These are phyloP conservation scores for Panicum hallii DNA, from an alignment of 202 grass and related monocot species.

Conservation along the genomic window DNA sequence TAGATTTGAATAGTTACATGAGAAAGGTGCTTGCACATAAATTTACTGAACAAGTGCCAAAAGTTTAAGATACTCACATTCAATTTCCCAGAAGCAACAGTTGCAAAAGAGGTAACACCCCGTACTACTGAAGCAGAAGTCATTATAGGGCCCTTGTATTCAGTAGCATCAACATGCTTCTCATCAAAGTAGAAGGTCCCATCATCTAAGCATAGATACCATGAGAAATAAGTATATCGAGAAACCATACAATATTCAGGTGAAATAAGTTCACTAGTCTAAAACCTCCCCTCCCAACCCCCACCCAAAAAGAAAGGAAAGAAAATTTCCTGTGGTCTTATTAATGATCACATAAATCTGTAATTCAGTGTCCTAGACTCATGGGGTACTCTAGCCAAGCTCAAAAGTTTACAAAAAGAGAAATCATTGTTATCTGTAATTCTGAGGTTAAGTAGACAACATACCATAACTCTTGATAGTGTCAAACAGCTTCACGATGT, in stretches of 20 bases:
- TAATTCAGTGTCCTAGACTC: conserved; percentile 1
- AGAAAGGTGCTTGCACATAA: conserved; percentile 18
- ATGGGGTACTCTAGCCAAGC: background rate
- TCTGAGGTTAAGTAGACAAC: conserved; percentile 21
- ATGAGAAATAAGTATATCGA: conserved; percentile 24
- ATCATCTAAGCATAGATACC: conserved; percentile 63
- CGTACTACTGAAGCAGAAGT: conserved; percentile 89
- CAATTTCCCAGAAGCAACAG: conserved; percentile 76
- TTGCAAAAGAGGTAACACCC: conserved; percentile 73
- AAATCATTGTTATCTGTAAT: background rate
- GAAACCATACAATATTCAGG: background rate
- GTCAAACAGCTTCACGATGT: conserved; percentile 89
- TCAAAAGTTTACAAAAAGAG: conserved; percentile 2
- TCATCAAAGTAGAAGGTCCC: conserved; percentile 95
- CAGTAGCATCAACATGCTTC: conserved; percentile 78
- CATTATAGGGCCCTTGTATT: conserved; percentile 87
- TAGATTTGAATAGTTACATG: conserved; percentile 41
- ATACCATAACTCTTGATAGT: conserved; percentile 87
- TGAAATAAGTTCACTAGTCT: background rate
- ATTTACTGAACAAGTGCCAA: conserved; percentile 32
- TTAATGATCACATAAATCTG: background rate
- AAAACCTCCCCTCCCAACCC: background rate
- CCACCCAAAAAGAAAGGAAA: background rate
- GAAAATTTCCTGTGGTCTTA: background rate
- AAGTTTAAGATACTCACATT: conserved; percentile 56